These are phyloP conservation scores for Ophiosphaerella narmari DNA, from an alignment of 2,329 filamentous ascomycete species.

Conservation along the genomic window DNA sequence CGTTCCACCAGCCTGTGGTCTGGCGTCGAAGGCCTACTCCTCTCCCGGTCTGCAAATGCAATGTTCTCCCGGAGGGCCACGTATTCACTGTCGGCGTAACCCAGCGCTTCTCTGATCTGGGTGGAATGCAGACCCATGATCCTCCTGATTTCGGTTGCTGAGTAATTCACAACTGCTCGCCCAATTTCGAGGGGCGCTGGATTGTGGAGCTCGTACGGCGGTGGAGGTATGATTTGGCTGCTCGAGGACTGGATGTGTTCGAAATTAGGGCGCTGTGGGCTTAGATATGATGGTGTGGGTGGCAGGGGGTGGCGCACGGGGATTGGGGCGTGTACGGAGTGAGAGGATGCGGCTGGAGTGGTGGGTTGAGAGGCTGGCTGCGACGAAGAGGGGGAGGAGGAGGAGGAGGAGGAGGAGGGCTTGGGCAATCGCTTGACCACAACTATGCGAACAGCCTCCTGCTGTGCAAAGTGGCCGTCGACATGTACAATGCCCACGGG, in stretches of 20 bases:
- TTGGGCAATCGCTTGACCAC: constrained; percentile 68
- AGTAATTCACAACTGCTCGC: constrained; percentile 89
- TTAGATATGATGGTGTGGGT: constrained; percentile 4
- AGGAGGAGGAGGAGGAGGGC: constrained; percentile 7
- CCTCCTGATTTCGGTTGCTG: constrained; percentile 77
- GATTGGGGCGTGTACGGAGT: constrained; percentile 23
- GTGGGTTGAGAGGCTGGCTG: constrained; percentile 7
- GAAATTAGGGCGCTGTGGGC: constrained; percentile 5
- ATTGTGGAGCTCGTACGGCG: constrained; percentile 38
- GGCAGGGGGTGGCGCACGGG: constrained; percentile 22
- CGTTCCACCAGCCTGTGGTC: constrained; percentile 18
- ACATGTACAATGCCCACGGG: constrained; percentile 91
- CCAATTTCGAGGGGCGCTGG: constrained; percentile 71
- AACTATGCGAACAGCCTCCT: constrained; percentile 86
- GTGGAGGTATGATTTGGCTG: constrained; percentile 18
- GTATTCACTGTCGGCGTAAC: constrained; percentile 94
- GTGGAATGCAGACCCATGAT: constrained; percentile 85
- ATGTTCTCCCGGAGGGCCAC: constrained; percentile 88
- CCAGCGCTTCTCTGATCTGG: constrained; percentile 78
- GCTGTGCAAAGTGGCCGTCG: constrained; percentile 84
- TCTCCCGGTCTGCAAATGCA: constrained; percentile 64
- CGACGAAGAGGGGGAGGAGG: constrained; percentile 12
- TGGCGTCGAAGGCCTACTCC: constrained; percentile 46
- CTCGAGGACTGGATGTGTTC: constrained; percentile 9
- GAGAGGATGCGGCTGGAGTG: constrained; percentile 20